Conservation (phyloP, 345 rosid species). For the Bruguiera parviflora region DNA sequence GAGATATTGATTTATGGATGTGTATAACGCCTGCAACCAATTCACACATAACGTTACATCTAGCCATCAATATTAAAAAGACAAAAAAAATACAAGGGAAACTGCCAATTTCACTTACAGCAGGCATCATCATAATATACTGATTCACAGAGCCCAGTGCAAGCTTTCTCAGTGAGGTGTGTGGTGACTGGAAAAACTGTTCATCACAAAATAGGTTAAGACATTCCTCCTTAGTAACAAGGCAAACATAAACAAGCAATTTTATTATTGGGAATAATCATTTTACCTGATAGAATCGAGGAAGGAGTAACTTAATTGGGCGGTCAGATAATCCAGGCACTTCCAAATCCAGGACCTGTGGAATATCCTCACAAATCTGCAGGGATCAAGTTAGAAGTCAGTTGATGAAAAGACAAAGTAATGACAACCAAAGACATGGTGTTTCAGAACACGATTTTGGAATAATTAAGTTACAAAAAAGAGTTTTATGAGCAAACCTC, state of each 20-base stretch:
- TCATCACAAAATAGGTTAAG: conserved; percentile 25
- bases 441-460: not conserved
- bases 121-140: conserved; percentile 88
- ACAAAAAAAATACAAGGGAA: conserved; percentile 1
- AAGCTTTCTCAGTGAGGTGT: conserved; percentile 73
- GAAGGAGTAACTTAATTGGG: conserved; percentile 75
- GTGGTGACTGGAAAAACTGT: conserved; percentile 92
- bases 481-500: too few relatives aligned
- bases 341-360: conserved; percentile 82
- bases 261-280: conserved; percentile 8
- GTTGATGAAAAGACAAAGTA: not conserved
- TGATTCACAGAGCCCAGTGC: conserved; percentile 86
- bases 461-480: not conserved
- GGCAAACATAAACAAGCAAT: not conserved
- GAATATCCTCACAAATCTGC: conserved; percentile 94
- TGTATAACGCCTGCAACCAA: conserved; percentile 61
- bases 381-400: not conserved
- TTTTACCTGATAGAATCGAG: conserved; percentile 74
- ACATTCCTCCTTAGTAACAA: not conserved
- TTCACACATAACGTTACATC: not conserved
- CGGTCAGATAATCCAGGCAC: conserved; percentile 85
- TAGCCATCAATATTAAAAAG: conserved; percentile 6
- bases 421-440: not conserved
- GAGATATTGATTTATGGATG: conserved; percentile 54
- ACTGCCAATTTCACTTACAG: conserved; percentile 54